These are phyloP conservation scores for Penicillium decumbens DNA, from an alignment of 2,329 filamentous ascomycete genomes.

Conservation along the genomic window DNA sequence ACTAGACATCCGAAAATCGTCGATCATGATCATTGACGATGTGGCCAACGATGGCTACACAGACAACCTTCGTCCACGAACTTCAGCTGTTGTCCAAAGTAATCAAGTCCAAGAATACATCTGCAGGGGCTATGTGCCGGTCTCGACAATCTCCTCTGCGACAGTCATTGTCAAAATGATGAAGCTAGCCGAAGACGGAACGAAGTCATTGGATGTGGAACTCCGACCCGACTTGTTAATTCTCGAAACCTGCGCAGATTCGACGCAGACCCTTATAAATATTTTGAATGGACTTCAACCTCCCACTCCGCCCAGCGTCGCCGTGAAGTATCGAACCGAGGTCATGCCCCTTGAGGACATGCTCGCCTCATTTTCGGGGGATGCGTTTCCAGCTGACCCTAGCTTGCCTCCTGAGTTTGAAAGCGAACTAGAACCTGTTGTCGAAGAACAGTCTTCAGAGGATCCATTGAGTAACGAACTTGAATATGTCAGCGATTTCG, in stretches of 20 bases:
- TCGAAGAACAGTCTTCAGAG: constrained; percentile 38
- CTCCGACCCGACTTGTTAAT: constrained; percentile 81
- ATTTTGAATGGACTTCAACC: constrained; percentile 76
- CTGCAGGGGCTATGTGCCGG: constrained; percentile 71
- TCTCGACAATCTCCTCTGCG: constrained; percentile 82
- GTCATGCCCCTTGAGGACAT: constrained; percentile 82
- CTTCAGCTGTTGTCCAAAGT: constrained; percentile 29
- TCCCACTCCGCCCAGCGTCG: constrained; percentile 74
- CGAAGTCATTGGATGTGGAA: constrained; percentile 71
- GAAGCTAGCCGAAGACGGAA: constrained; percentile 52
- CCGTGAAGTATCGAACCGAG: constrained; percentile 80
- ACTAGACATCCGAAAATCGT: constrained; percentile 71
- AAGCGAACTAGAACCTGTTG: constrained; percentile 46
- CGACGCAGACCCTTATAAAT: constrained; percentile 82
- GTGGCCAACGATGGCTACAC: constrained; percentile 46
- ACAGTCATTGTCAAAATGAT: constrained; percentile 61
- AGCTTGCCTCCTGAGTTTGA: constrained; percentile 21
- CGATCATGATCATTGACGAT: constrained; percentile 78
- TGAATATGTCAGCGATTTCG: constrained; percentile 55
- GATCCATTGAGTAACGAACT: constrained; percentile 39
- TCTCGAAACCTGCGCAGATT: constrained; percentile 93
- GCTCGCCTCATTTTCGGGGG: constrained; percentile 81
- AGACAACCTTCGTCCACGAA: constrained; percentile 31
- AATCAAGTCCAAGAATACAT: constrained; percentile 50
- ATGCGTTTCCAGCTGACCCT: constrained; percentile 60